A percentile compares a stretch with the other conserved stretches of the same genome.
These are phyloP conservation scores for Linanthus parryae DNA, from an alignment of 148 eudicot species.

Conservation along the genomic window DNA sequence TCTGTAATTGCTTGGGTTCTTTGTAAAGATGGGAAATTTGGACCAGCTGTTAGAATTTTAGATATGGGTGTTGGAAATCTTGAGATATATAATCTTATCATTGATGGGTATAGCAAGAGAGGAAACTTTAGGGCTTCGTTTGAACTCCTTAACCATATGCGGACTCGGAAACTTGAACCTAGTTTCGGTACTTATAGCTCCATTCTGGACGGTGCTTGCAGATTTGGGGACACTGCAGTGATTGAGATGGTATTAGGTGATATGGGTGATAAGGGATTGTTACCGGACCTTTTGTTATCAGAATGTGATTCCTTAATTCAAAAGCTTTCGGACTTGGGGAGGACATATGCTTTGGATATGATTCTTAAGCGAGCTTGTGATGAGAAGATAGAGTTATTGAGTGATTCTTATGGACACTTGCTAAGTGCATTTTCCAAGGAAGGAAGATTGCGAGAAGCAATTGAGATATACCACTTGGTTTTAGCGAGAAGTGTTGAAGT, in stretches of 20 bases:
- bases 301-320: conserved; percentile 50
- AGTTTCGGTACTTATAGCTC: conserved; percentile 61
- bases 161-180: conserved; percentile 32
- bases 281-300: conserved; percentile 17
- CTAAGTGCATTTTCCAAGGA: conserved; percentile 44
- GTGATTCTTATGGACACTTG: conserved; percentile 46
- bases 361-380: conserved; percentile 39
- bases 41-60: conserved; percentile 43
- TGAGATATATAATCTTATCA: conserved; percentile 40
- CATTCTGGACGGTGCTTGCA: conserved; percentile 74
- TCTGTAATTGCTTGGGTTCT: conserved; percentile 48
- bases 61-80: conserved; percentile 38
- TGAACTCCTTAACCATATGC: conserved; percentile 42
- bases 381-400: conserved; percentile 29
- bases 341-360: conserved; percentile 53
- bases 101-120: conserved; percentile 49
- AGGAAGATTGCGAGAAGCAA: conserved; percentile 45
- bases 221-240: conserved; percentile 30
- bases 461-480: conserved; percentile 35
- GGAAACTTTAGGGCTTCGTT: conserved; percentile 62
- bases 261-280: conserved; percentile 47
- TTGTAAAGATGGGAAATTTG: conserved; percentile 51
- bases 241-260: conserved; percentile 28
- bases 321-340: conserved; percentile 60
- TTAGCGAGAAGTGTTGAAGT: conserved; percentile 24